Base-by-base conservation (phyloP, 108 stramenopile species). In the Pelagomonas calceolata region DNA sequence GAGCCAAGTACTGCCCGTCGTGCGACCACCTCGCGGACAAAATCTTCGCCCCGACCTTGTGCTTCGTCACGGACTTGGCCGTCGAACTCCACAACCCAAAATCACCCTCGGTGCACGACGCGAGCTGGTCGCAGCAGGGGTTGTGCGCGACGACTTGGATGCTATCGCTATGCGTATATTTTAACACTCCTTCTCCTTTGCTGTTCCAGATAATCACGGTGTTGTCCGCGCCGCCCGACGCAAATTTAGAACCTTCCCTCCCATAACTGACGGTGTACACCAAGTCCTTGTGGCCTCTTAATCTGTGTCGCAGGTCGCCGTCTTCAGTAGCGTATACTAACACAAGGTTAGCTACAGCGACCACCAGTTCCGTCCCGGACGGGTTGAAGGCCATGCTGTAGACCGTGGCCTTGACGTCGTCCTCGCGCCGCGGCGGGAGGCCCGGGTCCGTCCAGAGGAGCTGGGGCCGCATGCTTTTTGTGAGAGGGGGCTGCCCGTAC, bases 141-240 rank as follows among this genome's bases (percentile, higher is more conserved):
- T 84, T 87, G 74, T 80, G 88, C 17, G 68, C 43, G 30, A 87
- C 78, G n/a, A 63, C 44, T 60, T 88, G 86, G 34, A 89, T 75
- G 29, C 81, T 67, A 31, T 80, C 81, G n/a, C 72, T 71, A 80
- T 89, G 89, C 21, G 72, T 78, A 74, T 83, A 89, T 70, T 88
- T 88, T 39, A 89, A 73, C 33, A 89, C 63, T 5, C 83, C 85
- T 37, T 88, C 79, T 17, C 80, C 84, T 9, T 82, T 82, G 33
- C 30, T 64, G n/a, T 69, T 86, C 89, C 89, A 89, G 26, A 89
- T 84, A 5, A 89, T 85, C 4, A 88, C 87, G 4, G 76, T 75
- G 45, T 82, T 82, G 69, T 89, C 89, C 15, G 85, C 85, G n/a
- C 87, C 87, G 17, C 88, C 88, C 3, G 83, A 84, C 51, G 51